phyloP scores from a whole-genome alignment of 2,329 filamentous ascomycete species.

The Aureobasidium sp. region DNA sequence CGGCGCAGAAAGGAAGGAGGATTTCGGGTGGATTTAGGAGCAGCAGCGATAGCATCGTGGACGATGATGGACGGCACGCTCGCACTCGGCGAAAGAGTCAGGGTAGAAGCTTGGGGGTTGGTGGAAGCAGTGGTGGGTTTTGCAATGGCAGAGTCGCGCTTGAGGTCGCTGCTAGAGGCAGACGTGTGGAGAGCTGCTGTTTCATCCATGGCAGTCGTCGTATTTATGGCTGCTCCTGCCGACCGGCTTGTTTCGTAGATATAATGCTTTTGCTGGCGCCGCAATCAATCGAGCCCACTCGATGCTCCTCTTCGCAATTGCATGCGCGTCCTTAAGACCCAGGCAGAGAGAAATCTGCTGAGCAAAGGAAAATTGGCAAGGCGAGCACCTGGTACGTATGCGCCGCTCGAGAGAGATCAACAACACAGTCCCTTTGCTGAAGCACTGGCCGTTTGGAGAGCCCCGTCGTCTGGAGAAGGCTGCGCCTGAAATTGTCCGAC shows the following conservation, averaged over 20 bases:
- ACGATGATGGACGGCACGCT: conserved; percentile 40
- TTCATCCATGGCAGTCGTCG: conserved; percentile 20
- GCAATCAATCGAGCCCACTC: background rate
- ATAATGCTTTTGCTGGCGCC: background rate
- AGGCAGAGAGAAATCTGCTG: background rate
- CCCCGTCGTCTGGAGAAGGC: conserved; percentile 1
- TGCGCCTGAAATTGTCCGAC: background rate
- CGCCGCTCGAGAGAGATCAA: background rate
- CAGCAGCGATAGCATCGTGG: conserved; percentile 31
- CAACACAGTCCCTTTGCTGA: conserved; percentile 8
- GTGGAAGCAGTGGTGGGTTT: background rate
- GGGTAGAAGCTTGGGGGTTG: conserved; percentile 17
- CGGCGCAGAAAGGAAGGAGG: conserved; percentile 14
- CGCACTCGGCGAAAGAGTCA: conserved; percentile 29
- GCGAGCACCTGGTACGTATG: conserved; percentile 9
- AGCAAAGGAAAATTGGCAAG: conserved; percentile 1
- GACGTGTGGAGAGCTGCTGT: conserved; percentile 27
- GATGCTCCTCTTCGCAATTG: background rate
- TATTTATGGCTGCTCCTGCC: conserved; percentile 4
- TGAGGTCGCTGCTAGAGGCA: conserved; percentile 23
- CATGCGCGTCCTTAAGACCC: background rate
- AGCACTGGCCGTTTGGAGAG: conserved; percentile 10
- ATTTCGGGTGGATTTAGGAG: conserved; percentile 17
- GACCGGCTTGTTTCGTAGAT: background rate
- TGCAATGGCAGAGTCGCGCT: conserved; percentile 28